Evolutionary conservation across 345 rosid species (phyloP).

Genomic region (Brassica cretica): DNA sequence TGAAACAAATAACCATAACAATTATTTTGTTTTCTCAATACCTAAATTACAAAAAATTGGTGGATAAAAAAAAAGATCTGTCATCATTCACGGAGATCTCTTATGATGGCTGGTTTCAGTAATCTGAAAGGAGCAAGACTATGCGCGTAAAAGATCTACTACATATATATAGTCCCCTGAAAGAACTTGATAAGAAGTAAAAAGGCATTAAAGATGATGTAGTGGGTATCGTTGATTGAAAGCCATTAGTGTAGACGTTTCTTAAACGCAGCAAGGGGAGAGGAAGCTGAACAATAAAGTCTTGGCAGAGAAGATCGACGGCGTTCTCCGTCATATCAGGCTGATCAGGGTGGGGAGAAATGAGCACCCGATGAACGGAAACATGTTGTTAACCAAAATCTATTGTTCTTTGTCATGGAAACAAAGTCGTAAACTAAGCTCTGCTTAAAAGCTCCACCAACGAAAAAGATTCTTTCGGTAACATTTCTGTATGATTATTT

Average conservation of each 20-base stretch:
- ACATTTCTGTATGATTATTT: too few relatives aligned
- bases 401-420: too few relatives aligned
- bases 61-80: not conserved
- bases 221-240: not conserved
- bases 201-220: not conserved
- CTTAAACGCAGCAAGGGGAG: not conserved
- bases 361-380: too few relatives aligned
- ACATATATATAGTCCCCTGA: not conserved
- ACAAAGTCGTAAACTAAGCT: too few relatives aligned
- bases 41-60: not conserved
- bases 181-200: not conserved
- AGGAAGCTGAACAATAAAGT: not conserved
- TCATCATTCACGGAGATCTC: not conserved
- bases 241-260: not conserved
- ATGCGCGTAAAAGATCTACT: not conserved
- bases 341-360: constrained; percentile 34
- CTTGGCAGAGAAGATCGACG: not conserved
- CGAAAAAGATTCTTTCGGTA: too few relatives aligned
- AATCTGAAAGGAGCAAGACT: not conserved
- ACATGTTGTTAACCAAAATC: too few relatives aligned
- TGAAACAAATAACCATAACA: not conserved
- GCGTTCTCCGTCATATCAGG: not conserved
- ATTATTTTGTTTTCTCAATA: not conserved
- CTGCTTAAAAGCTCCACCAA: too few relatives aligned
- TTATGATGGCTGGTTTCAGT: not conserved